Evolutionary conservation across 169 alveolate genomes (phyloP).

Genomic region (Blepharisma undulans): DNA sequence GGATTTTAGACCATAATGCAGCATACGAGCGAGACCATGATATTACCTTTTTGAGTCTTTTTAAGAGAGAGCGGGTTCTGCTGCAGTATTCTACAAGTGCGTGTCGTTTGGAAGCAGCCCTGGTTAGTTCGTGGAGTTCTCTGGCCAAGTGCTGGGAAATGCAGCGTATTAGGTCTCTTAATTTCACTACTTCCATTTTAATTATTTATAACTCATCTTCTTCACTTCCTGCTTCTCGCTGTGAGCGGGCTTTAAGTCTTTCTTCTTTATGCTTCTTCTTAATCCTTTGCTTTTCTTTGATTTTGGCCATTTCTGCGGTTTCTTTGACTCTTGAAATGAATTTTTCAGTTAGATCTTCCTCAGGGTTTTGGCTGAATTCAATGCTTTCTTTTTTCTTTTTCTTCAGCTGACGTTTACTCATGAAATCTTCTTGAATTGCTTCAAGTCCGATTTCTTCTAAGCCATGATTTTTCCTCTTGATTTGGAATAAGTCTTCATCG

Average conservation of each 20-base stretch:
- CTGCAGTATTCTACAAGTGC: slow-evolving; percentile 16
- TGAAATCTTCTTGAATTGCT: slow-evolving; percentile 13
- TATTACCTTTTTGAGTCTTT: slow-evolving; percentile 2
- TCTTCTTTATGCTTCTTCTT: slow-evolving; percentile 41
- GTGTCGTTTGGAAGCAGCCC: not conserved
- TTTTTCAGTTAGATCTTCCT: slow-evolving; percentile 12
- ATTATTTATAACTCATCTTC: not conserved
- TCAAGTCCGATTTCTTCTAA: slow-evolving; percentile 2
- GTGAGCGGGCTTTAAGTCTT: slow-evolving; percentile 34
- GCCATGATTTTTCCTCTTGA: not conserved
- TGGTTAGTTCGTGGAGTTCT: slow-evolving; percentile 8
- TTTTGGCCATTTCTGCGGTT: not conserved
- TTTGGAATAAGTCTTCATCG: slow-evolving; percentile 20
- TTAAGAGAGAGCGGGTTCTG: not conserved
- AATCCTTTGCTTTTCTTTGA: slow-evolving; percentile 25
- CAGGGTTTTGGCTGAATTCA: slow-evolving; percentile 40
- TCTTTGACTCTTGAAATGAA: slow-evolving; percentile 30
- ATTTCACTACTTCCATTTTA: not conserved
- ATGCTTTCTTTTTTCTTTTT: slow-evolving; percentile 45
- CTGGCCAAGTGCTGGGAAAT: not conserved
- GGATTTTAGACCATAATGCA: not conserved
- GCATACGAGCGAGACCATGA: slow-evolving; percentile 12
- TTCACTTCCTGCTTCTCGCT: not conserved
- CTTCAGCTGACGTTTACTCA: slow-evolving; percentile 33
- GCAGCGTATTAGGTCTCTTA: slow-evolving; percentile 4